Evolutionary conservation across 2,329 filamentous ascomycete genomes (phyloP), one percentile per base, ranked within the genome.

Genomic region (Arachnomyces sp.): DNA sequence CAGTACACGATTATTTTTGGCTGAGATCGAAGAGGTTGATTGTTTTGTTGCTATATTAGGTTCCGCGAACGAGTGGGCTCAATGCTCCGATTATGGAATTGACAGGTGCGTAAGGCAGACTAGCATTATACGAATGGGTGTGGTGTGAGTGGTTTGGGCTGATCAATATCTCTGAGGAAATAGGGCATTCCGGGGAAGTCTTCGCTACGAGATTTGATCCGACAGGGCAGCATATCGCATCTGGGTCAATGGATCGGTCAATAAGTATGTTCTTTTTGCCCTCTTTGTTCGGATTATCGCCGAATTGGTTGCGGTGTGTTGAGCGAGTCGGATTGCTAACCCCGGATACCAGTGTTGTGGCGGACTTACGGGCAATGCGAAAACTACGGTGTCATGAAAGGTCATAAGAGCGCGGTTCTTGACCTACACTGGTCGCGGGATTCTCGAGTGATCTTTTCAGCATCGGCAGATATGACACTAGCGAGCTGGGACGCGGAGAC

Each of bases 351-450:
- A 93, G 86, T 96, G 66, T 75, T 98, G 21, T 98, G 92, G 92
- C 80, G 84, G 54, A 93, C 89, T 2, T 88, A 90, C 46, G 90
- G 88, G 55, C 77, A 87, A 53, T 95, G 90, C 68, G 86, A 94
- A 57, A 98, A 98, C 67, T 95, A 95, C 56, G 89, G 90, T 44
- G 69, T 86, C 18, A 72, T 98, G 38, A 87, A 73, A 7, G 92
- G 92, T 28, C 92, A 98, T 68, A 88, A 86, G 59, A 87, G 87
- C 50, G 92, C 92, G 1, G 72, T 98, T 36, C 72, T 96, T 17
- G 92, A 96, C 63, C 69, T 98, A 34, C 88, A 95, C 59, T 98
- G 92, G 92, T 95, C 92, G 18, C 83, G 92, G 59, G 92, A 98
- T 67, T 93, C 88, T 14, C 80, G 84, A 54, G 83, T 90, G 31